phyloP scores from a whole-genome alignment of 768 basidiomycete genomes.

The Clitopilus hobsonii region DNA sequence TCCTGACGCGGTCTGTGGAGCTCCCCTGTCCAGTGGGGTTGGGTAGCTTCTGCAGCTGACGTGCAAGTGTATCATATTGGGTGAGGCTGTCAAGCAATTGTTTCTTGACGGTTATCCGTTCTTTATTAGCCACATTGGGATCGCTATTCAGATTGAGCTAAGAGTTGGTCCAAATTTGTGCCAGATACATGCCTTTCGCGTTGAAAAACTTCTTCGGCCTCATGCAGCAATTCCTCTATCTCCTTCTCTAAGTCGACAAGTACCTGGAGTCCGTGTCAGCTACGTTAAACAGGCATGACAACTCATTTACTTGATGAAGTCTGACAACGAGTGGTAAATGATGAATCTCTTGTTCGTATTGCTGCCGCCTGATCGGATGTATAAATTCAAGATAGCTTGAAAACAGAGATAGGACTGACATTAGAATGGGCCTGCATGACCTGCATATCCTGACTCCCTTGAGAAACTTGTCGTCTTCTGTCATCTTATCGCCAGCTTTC shows the following conservation, averaged over 20 bases:
- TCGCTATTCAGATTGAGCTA: too few relatives aligned
- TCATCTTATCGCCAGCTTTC: conserved; percentile 38
- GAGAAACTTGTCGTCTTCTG: conserved; percentile 78
- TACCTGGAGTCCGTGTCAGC: conserved; percentile 31
- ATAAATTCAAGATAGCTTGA: background rate
- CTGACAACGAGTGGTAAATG: conserved; percentile 58
- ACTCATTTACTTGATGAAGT: conserved; percentile 59
- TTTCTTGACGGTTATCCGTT: conserved; percentile 70
- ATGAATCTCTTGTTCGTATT: conserved; percentile 64
- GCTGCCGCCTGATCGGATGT: conserved; percentile 56
- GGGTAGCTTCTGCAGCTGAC: conserved; percentile 75
- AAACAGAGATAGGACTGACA: conserved; percentile 43
- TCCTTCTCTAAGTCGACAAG: conserved; percentile 79
- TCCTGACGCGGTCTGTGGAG: conserved; percentile 82
- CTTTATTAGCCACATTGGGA: too few relatives aligned
- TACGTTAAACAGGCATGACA: background rate
- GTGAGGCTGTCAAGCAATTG: conserved; percentile 80
- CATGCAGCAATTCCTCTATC: conserved; percentile 83
- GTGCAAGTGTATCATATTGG: conserved; percentile 85
- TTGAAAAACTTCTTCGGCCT: conserved; percentile 15
- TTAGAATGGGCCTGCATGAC: conserved; percentile 72
- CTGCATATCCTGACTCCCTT: conserved; percentile 87
- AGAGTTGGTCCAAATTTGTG: too few relatives aligned
- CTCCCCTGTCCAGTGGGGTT: conserved; percentile 54
- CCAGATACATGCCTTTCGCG: background rate